phyloP scores from a whole-genome alignment of 768 basidiomycete genomes.

The Scleroderma bovista region DNA sequence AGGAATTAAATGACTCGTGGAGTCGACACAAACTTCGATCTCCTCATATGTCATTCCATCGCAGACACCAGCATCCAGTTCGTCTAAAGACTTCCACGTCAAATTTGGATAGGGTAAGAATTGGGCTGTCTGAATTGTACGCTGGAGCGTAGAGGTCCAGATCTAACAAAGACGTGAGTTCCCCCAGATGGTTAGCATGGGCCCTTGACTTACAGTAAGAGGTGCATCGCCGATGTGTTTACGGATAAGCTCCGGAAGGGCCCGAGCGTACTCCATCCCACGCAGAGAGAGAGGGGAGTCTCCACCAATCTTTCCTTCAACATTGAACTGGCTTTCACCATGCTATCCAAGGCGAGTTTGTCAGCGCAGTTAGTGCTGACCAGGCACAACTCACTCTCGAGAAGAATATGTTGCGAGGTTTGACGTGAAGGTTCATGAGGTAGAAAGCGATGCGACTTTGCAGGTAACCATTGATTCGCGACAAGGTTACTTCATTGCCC shows the following conservation, averaged over 20 bases:
- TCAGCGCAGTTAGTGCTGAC: constrained; percentile 1
- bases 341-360: constrained; percentile 51
- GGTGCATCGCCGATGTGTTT: constrained; percentile 88
- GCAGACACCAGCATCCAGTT: constrained; percentile 97
- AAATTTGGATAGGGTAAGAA: constrained; percentile 81
- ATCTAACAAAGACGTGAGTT: constrained; percentile 46
- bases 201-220: constrained; percentile 57
- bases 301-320: constrained; percentile 97
- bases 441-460: constrained; percentile 98
- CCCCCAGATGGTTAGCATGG: background rate
- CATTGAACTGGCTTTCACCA: constrained; percentile 95
- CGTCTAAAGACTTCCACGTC: constrained; percentile 98
- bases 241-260: constrained; percentile 81
- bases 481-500: constrained; percentile 81
- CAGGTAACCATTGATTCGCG: constrained; percentile 88
- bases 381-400: constrained; percentile 63
- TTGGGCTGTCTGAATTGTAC: constrained; percentile 89
- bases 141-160: constrained; percentile 96
- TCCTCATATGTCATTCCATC: constrained; percentile 99
- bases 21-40: constrained; percentile 68
- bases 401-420: constrained; percentile 93
- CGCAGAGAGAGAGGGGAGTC: constrained; percentile 83
- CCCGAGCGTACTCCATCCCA: constrained; percentile 79
- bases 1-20: background rate
- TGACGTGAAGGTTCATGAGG: constrained; percentile 96